Percentiles rank a stretch among this genome's conserved stretches.
Evolutionary conservation across 495 filamentous ascomycete species (phyloP).

Genomic region (Cudoniella acicularis): DNA sequence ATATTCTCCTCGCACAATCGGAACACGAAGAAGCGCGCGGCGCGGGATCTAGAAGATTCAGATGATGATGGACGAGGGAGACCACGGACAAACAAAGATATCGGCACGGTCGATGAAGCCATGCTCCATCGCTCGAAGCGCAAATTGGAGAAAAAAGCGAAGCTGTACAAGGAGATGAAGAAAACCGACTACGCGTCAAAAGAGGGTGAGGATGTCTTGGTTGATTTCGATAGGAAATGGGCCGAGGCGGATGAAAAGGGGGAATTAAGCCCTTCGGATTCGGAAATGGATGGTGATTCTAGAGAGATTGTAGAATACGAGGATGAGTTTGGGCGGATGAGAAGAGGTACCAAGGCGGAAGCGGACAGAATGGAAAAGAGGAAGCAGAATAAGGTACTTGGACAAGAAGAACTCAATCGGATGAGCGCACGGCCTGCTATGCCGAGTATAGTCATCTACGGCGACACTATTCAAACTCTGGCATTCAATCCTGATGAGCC

Average conservation of each 20-base stretch:
- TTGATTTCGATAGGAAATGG: slow-evolving; percentile 97
- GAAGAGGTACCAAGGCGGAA: slow-evolving; percentile 61
- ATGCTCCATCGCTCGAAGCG: slow-evolving; percentile 56
- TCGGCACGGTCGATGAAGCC: slow-evolving; percentile 22
- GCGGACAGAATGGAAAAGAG: slow-evolving; percentile 52
- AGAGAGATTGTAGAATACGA: slow-evolving; percentile 72
- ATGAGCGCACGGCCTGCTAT: slow-evolving; percentile 52
- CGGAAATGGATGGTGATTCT: slow-evolving; percentile 32
- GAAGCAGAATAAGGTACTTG: slow-evolving; percentile 37
- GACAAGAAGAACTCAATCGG: slow-evolving; percentile 40
- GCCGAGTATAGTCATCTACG: slow-evolving; percentile 73
- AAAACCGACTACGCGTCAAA: slow-evolving; percentile 57
- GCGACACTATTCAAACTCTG: slow-evolving; percentile 72
- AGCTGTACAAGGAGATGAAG: slow-evolving; percentile 81
- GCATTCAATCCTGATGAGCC: slow-evolving; percentile 72
- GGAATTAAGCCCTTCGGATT: slow-evolving; percentile 35
- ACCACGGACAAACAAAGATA: slow-evolving; percentile 39
- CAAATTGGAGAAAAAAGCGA: slow-evolving; percentile 83
- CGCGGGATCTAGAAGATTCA: slow-evolving; percentile 32
- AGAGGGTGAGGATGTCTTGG: slow-evolving; percentile 53
- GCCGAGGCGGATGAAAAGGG: slow-evolving; percentile 55
- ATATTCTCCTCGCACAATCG: slow-evolving; percentile 72
- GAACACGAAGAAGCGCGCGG: slow-evolving; percentile 56
- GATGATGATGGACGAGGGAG: slow-evolving; percentile 5
- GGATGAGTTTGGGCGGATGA: slow-evolving; percentile 84